Evolutionary conservation across 2,329 filamentous ascomycete genomes (phyloP).

Genomic region (Penicillium sp.): DNA sequence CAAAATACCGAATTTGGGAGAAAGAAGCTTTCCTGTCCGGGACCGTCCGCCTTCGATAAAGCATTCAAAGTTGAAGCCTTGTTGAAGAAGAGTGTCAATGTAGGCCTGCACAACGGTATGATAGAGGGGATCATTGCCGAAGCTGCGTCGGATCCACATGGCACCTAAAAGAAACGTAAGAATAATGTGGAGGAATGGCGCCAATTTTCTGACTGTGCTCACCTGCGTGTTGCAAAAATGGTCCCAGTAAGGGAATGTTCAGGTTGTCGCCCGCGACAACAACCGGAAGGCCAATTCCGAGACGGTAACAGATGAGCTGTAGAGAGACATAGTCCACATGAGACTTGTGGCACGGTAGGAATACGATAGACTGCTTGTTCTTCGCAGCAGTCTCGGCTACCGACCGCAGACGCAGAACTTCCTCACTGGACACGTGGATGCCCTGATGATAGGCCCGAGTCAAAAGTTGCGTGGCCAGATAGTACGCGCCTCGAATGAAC

Average conservation of each 20-base stretch:
- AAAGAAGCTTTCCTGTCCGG: slow-evolving; percentile 86
- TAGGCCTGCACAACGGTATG: slow-evolving; percentile 93
- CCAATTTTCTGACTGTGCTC: slow-evolving; percentile 23
- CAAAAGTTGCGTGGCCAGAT: slow-evolving; percentile 80
- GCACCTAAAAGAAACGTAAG: slow-evolving; percentile 56
- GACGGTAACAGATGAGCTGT: slow-evolving; percentile 91
- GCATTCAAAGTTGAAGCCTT: slow-evolving; percentile 93
- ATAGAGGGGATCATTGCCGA: slow-evolving; percentile 90
- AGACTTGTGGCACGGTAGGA: slow-evolving; percentile 89
- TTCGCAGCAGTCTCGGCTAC: slow-evolving; percentile 80
- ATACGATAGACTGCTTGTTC: slow-evolving; percentile 94
- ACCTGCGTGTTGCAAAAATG: slow-evolving; percentile 90
- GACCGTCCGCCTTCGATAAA: slow-evolving; percentile 96
- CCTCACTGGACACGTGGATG: slow-evolving; percentile 93
- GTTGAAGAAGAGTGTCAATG: slow-evolving; percentile 86
- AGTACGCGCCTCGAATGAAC: slow-evolving; percentile 92
- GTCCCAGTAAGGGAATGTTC: slow-evolving; percentile 87
- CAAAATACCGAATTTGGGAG: slow-evolving; percentile 93
- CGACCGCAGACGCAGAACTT: slow-evolving; percentile 77
- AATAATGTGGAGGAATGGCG: background rate
- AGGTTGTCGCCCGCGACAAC: slow-evolving; percentile 96
- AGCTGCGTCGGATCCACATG: slow-evolving; percentile 93
- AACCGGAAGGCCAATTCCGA: slow-evolving; percentile 84
- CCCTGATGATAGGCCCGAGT: slow-evolving; percentile 94
- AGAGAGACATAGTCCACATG: slow-evolving; percentile 96